Base-by-base conservation (phyloP, 441 rosid species). In the Erodium moschatum region DNA sequence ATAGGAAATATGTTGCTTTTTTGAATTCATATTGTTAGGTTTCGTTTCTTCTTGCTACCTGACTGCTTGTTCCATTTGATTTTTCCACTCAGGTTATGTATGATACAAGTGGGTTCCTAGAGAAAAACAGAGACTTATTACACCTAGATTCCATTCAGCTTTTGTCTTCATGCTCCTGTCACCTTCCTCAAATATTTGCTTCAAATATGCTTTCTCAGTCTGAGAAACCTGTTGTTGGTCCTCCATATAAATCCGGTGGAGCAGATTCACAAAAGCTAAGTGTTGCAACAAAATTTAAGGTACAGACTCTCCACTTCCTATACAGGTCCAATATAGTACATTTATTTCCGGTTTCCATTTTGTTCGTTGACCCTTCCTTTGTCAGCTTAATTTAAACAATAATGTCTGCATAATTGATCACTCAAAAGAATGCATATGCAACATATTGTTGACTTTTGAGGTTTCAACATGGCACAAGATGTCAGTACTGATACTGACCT, bases 251-350 rank as follows among this genome's bases (percentile, higher is more conserved):
- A 85, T 86, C 96, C 65, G 99, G 97, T 70, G 97, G 97, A 66
- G 99, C 99, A 76, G 97, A 95, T 78, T 91, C 95, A 67, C 99
- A 91, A 76, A 87, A 90, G 81, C 83, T 87, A 71, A 95, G 99
- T 70, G 97, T 91, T 69, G 87, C 93, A 19, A 87, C 92, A 27
- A 95, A 95, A 75, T 95, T 95, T 78, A 95, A 95, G 99, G 99
- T 95, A 74, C 50, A 44, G 4, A 44, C n/a, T 44, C 50, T 33
- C 1, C 38, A 33, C 38, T 5, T 33, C 6, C 38, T 33, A 33
- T 33, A 5, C 38, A 33, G 0, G 4, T 33, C 38, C 4, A 33
- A 3, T 33, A 33, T 33, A 4, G 4, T 33, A 33, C 4, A 3
- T 3, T 33, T 33, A 33, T 33, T 3, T 33, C 4, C 38, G 4